Percentiles rank a stretch among this genome's conserved stretches.
Evolutionary conservation across 192 early-diverging fungal species (phyloP).

Genomic region (Coemansia sp.): DNA sequence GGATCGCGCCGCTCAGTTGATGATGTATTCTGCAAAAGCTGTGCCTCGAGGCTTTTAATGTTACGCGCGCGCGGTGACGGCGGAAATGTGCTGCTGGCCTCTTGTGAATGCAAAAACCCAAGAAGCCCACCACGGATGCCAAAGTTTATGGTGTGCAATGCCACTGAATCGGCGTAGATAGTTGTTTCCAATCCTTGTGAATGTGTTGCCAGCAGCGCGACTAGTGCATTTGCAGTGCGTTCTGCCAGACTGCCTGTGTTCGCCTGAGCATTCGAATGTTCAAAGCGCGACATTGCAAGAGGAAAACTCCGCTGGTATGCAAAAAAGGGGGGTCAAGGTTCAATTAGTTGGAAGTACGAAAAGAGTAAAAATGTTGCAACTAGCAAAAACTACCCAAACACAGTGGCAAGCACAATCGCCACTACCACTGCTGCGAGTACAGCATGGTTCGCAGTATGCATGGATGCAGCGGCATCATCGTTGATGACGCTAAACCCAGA

Average conservation of each 20-base stretch:
- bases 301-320: no score
- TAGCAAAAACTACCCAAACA: not conserved
- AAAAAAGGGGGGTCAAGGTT: not conserved
- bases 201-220: constrained; percentile 15
- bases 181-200: constrained; percentile 39
- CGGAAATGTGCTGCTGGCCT: not conserved
- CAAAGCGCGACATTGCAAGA: not conserved
- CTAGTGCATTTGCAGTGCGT: constrained; percentile 8
- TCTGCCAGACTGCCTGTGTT: constrained; percentile 12
- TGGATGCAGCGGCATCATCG: constrained; percentile 17
- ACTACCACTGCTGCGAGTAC: not conserved
- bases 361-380: not conserved
- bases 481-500: constrained; percentile 31
- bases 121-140: constrained; percentile 15
- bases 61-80: constrained; percentile 13
- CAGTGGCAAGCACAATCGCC: not conserved
- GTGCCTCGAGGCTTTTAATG: constrained; percentile 16
- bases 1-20: not conserved
- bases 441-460: not conserved
- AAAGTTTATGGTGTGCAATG: constrained; percentile 30
- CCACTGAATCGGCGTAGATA: constrained; percentile 40
- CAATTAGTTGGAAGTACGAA: not conserved
- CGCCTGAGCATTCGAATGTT: not conserved
- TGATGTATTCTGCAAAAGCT: not conserved
- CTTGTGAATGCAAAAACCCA: constrained; percentile 16